A percentile compares a stretch with the other conserved stretches of the same genome.
Evolutionary conservation across 306 rosid species (phyloP).

Genomic region (Sesbania bispinosa): DNA sequence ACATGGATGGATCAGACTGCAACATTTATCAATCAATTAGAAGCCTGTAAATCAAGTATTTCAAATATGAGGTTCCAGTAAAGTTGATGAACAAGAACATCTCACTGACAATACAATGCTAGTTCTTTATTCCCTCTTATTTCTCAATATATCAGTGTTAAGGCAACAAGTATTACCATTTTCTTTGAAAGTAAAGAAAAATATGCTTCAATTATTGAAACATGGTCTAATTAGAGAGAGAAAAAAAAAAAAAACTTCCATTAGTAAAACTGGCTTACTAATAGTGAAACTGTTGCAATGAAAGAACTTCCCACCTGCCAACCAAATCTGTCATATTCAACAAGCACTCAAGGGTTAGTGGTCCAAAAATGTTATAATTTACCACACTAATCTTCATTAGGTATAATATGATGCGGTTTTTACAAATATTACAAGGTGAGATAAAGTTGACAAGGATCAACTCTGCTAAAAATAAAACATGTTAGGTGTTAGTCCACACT

Average conservation of each 20-base stretch:
- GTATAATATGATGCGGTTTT: not conserved
- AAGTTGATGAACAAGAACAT: not conserved
- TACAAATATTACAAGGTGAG: not conserved
- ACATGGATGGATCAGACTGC: too few species aligned
- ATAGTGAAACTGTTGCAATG: not conserved
- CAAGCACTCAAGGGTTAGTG: constrained; percentile 2
- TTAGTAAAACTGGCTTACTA: not conserved
- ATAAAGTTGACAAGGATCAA: constrained; percentile 15
- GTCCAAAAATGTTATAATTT: constrained; percentile 1
- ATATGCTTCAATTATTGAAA: not conserved
- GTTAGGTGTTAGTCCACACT: too few species aligned
- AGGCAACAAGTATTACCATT: not conserved
- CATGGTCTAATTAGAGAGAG: not conserved
- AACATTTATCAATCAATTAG: constrained; percentile 10
- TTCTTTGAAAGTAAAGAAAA: not conserved
- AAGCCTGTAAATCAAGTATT: not conserved
- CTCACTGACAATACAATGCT: not conserved
- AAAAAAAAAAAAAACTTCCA: not conserved
- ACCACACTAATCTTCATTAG: not conserved
- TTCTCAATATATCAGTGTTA: not conserved
- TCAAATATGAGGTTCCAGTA: not conserved
- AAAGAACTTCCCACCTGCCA: constrained; percentile 22
- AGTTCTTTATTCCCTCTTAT: not conserved
- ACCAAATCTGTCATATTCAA: constrained; percentile 19
- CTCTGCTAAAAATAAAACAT: too few species aligned